Evolutionary conservation across 139 green algal genomes (phyloP), one percentile per base, ranked within the genome.

Genomic region (Haematococcus lacustris): DNA sequence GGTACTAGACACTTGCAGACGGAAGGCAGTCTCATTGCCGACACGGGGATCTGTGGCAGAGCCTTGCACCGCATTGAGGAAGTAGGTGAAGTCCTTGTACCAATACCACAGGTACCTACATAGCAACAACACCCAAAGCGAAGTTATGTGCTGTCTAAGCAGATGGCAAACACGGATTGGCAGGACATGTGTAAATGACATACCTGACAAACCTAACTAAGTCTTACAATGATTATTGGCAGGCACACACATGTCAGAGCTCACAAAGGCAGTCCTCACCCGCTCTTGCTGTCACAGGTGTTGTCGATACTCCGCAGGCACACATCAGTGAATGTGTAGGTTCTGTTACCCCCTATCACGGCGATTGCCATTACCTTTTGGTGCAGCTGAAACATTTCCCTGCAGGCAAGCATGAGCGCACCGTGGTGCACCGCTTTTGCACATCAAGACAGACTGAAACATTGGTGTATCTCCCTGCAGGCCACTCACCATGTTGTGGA

Each of bases 331-430:
- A 66, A 73, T 30, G 38, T 66, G 17, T 25, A 5, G 7, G 6
- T 25, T 33, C 6, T 59, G 51, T 23, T 66, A 34, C 6, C 5
- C 21, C 28, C 50, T 3, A 26, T 3, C 33, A 73, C 68, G 1
- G 35, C 32, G 2, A 73, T 35, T 2, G 50, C 51, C 37, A 65
- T 35, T 9, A 73, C 40, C 68, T 73, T 73, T 33, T 40, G 26
- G 35, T 73, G 50, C 50, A 73, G 51, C 68, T 73, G 50, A 51
- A 73, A 73, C 51, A 73, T 73, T 51, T 73, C 68, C 68, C 68
- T n/a, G n/a, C n/a, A n/a, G n/a, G n/a, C n/a, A n/a, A n/a, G n/a
- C n/a, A n/a, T n/a, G n/a, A n/a, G n/a, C n/a, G n/a, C n/a, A n/a
- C n/a, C n/a, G n/a, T n/a, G n/a, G n/a, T n/a, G n/a, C n/a, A n/a